These are phyloP conservation scores for Aphanomyces stellatus DNA, from an alignment of 352 stramenopile species.

Conservation along the genomic window DNA sequence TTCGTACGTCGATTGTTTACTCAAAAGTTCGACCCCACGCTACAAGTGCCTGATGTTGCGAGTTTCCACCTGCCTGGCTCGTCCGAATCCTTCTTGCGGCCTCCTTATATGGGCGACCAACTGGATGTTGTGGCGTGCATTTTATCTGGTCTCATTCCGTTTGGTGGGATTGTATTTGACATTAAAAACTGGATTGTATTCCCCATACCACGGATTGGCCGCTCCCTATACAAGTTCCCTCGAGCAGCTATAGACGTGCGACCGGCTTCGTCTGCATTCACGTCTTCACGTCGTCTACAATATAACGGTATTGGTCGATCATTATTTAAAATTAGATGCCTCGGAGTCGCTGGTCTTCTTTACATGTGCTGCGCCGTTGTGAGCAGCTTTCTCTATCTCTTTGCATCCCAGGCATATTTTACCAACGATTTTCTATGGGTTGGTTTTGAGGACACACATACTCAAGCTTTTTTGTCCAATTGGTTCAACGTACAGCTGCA, in stretches of 20 bases:
- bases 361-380: neutral
- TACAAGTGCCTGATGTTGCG: too few relatives aligned
- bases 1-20: neutral
- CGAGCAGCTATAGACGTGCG: neutral
- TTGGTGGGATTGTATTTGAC: neutral
- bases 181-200: neutral
- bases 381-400: neutral
- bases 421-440: neutral
- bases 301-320: neutral
- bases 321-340: neutral
- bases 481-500: conserved; percentile 1
- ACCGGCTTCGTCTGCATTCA: neutral
- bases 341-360: neutral
- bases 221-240: neutral
- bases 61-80: neutral
- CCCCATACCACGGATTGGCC: neutral
- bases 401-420: neutral
- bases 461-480: neutral
- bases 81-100: neutral
- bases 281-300: conserved; percentile 17
- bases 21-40: neutral
- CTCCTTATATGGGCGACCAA: neutral
- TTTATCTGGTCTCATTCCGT: neutral
- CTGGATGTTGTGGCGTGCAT: neutral
- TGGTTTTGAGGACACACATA: neutral